A percentile compares a stretch with the other conserved stretches of the same genome.
These are phyloP conservation scores for Lentinula detonsa DNA, from an alignment of 768 basidiomycete genomes.

Conservation along the genomic window DNA sequence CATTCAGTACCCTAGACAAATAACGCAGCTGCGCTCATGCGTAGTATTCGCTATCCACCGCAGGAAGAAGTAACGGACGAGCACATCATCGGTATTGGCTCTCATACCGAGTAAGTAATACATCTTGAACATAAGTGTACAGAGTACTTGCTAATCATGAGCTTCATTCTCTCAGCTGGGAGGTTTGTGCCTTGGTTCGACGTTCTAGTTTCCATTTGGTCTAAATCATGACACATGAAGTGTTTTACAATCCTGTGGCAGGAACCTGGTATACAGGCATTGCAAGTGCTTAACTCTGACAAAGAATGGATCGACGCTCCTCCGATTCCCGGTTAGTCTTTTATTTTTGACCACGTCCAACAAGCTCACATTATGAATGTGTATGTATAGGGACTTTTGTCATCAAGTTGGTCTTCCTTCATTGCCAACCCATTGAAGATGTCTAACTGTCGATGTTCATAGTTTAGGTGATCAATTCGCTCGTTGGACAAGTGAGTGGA, in stretches of 20 bases:
- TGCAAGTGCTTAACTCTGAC: conserved; percentile 77
- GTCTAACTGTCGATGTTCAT: conserved; percentile 12
- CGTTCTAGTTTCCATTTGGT: neutral
- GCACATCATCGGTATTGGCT: conserved; percentile 76
- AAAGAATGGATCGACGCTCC: conserved; percentile 81
- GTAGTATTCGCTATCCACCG: conserved; percentile 70
- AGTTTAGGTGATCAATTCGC: conserved; percentile 84
- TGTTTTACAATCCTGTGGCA: conserved; percentile 89
- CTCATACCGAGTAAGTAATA: conserved; percentile 63
- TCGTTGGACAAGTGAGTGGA: conserved; percentile 74
- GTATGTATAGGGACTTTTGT: conserved; percentile 54
- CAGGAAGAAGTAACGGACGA: conserved; percentile 57
- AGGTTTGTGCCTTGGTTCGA: conserved; percentile 20
- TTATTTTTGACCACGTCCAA: neutral
- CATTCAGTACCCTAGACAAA: conserved; percentile 33
- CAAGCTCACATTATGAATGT: neutral
- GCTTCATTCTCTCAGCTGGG: conserved; percentile 26
- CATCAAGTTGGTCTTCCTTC: conserved; percentile 55
- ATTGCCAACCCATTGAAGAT: neutral
- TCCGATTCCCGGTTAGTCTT: conserved; percentile 46
- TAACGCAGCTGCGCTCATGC: conserved; percentile 61
- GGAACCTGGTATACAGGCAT: conserved; percentile 62
- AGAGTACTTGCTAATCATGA: neutral
- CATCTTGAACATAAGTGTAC: no score
- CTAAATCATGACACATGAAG: conserved; percentile 23